phyloP scores from a whole-genome alignment of 2,329 filamentous ascomycete species.

The Penicillium sp. region DNA sequence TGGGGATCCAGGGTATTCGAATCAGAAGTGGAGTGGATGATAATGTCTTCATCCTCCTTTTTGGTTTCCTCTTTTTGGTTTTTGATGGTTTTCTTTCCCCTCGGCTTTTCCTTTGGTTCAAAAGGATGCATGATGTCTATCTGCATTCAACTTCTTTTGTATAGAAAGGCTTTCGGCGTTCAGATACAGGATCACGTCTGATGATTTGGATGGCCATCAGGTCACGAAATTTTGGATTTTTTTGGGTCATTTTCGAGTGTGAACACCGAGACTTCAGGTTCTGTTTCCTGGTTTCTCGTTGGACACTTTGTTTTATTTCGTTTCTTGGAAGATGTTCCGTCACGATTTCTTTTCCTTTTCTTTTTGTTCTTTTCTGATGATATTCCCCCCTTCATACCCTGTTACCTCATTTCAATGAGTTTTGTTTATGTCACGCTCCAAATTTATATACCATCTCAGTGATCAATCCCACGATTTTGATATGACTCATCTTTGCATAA shows the following conservation, averaged over 20 bases:
- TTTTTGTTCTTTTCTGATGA: conserved; percentile 5
- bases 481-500: not conserved
- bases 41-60: not conserved
- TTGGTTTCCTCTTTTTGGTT: not conserved
- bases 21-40: conserved; percentile 32
- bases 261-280: not conserved
- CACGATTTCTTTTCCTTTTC: not conserved
- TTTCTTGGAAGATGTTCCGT: not conserved
- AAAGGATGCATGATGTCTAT: conserved; percentile 8
- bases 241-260: not conserved
- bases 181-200: conserved; percentile 17
- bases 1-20: conserved; percentile 28
- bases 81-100: not conserved
- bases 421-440: conserved; percentile 1
- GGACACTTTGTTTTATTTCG: not conserved
- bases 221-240: not conserved
- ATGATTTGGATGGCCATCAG: not conserved
- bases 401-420: not conserved
- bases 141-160: conserved; percentile 7
- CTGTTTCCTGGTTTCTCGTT: not conserved
- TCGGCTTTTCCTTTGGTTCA: not conserved
- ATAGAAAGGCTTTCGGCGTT: conserved; percentile 28
- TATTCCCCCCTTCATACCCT: conserved; percentile 4
- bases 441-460: conserved; percentile 7
- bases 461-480: not conserved